Base-by-base conservation (phyloP, 768 basidiomycete genomes). In the Favolaschia claudopus region DNA sequence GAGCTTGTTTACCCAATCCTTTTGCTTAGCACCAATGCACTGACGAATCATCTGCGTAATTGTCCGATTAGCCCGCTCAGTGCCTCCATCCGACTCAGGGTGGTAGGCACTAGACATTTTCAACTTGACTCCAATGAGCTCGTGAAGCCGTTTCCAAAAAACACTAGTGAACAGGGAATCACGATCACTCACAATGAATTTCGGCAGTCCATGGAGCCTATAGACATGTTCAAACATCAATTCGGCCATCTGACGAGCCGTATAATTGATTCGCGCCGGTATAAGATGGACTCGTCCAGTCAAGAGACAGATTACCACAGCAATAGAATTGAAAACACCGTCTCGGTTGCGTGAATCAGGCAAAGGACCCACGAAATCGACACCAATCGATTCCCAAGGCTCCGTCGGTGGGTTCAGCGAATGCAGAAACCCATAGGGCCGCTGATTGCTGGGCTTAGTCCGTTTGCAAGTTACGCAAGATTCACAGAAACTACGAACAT, bases 191-290 rank as follows among this genome's bases (percentile, higher is more conserved):
- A 69, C 57, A 19, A 77, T 72, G 0, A 25, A 24, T 5, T 55
- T 40, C 0, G 71, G 76, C 9, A 75, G 48, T 1, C 75, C 75
- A 60, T 75, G 72, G 4, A 60, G 55, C n/a, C 64, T 67, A 43
- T 70, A 72, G 13, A 74, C 62, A 5, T 50, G 9, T 12, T 66
- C 57, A 51, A 68, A 70, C 48, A 73, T 55, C 2, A 70, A 17
- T 45, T 72, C 65, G 3, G 72, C 71, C 1, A 75, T 58, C 5
- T 74, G 69, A 7, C 50, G 38, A 3, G 75, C 60, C 0, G 36
- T 32, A 50, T 58, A 63, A 38, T 44, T 68, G 42, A 57, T 62
- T 1, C 44, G 40, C 1, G 53, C 48, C 0, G 67, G 69, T 9
- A 73, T 36, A 2, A 73, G 33, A 42, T 74, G 71, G 0, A 73